These are phyloP conservation scores for Tanacetum coccineum DNA, from an alignment of 129 eudicot species.

Conservation along the genomic window DNA sequence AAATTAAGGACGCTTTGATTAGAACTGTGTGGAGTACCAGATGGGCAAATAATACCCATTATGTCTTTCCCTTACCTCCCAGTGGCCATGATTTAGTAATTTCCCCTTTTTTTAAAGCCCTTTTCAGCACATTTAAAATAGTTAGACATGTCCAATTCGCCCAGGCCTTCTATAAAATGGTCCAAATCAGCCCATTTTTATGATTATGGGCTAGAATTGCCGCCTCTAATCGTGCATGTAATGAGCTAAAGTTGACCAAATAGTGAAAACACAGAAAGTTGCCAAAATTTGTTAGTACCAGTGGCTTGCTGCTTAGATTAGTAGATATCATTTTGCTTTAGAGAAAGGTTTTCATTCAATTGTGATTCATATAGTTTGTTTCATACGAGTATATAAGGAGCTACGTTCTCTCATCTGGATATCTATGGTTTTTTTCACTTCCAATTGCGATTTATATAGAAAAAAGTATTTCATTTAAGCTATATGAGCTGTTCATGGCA, in stretches of 20 bases:
- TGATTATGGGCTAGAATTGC: too few relatives aligned
- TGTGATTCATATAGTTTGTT: constrained; percentile 1
- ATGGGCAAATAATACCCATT: too few relatives aligned
- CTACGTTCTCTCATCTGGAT: constrained; percentile 11
- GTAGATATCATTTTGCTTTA: not conserved
- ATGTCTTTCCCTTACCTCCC: too few relatives aligned
- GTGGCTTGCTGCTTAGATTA: not conserved
- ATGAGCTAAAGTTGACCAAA: constrained; percentile 14
- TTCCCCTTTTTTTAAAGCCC: too few relatives aligned
- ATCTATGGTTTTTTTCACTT: not conserved
- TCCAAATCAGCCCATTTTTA: too few relatives aligned
- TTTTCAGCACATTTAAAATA: too few relatives aligned
- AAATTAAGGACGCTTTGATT: too few relatives aligned
- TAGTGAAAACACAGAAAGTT: not conserved
- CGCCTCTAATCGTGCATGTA: not conserved
- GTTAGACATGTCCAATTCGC: too few relatives aligned
- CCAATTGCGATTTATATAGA: not conserved
- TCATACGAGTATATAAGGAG: constrained; percentile 16
- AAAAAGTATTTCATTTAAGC: constrained; percentile 15
- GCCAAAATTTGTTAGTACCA: constrained; percentile 13
- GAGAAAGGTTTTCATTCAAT: not conserved
- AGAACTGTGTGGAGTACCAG: too few relatives aligned
- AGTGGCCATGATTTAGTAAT: too few relatives aligned
- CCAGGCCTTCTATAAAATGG: too few relatives aligned
- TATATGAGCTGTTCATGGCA: not conserved